These are phyloP conservation scores for Amylostereum areolatum DNA, from an alignment of 1,284 basidiomycete genomes.

Conservation along the genomic window DNA sequence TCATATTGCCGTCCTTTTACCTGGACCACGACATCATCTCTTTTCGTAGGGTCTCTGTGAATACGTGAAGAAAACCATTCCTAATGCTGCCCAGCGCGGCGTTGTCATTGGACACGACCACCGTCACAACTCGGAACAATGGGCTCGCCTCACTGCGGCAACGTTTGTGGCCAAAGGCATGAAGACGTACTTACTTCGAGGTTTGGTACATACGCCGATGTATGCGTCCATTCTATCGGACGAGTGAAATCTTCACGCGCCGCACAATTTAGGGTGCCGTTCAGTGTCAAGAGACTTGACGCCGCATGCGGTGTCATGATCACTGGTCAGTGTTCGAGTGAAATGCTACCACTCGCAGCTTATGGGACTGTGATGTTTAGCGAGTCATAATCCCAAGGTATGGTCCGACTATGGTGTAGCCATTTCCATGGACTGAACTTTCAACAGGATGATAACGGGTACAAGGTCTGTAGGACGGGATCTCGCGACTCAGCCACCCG, in stretches of 20 bases:
- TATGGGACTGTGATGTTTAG: constrained; percentile 27
- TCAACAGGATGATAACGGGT: constrained; percentile 75
- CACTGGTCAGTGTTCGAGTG: constrained; percentile 45
- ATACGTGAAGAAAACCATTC: constrained; percentile 54
- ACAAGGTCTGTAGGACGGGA: constrained; percentile 47
- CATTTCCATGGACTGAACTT: neutral
- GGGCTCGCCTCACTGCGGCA: constrained; percentile 69
- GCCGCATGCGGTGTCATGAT: constrained; percentile 86
- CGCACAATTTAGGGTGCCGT: constrained; percentile 60
- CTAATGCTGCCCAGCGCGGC: constrained; percentile 50
- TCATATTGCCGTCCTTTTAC: constrained; percentile 3
- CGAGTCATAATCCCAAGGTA: constrained; percentile 83
- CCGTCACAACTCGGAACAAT: constrained; percentile 68
- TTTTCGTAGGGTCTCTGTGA: constrained; percentile 61
- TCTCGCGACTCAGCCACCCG: neutral
- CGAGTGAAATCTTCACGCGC: neutral
- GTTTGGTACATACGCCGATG: constrained; percentile 78
- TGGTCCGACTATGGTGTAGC: neutral
- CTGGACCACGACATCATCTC: constrained; percentile 1
- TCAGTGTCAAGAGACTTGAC: constrained; percentile 56
- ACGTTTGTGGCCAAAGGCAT: constrained; percentile 60
- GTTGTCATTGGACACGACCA: constrained; percentile 82
- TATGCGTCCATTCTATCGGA: constrained; percentile 28
- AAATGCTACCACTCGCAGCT: constrained; percentile 3
- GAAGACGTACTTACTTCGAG: constrained; percentile 65